Evolutionary conservation across 2,329 filamentous ascomycete species (phyloP), one percentile per base, ranked within the genome.

Genomic region (Ceratocystis alfenasii): DNA sequence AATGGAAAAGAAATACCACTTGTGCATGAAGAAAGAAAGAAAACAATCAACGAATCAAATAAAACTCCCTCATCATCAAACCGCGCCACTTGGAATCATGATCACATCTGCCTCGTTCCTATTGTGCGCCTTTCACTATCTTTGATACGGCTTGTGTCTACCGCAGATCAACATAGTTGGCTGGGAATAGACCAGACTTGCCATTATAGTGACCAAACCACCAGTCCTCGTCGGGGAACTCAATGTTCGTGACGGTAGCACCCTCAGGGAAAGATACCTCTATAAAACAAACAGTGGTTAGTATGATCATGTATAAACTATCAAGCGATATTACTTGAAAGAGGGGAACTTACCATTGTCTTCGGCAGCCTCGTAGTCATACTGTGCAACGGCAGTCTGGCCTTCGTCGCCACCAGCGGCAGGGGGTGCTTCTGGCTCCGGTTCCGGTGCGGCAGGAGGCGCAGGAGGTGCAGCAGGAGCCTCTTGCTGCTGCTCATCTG

Each of bases 181-280:
- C 82, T 12, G 86, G 86, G 83, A 99, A 99, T 59, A 99, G 81
- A 68, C 94, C 94, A 36, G 83, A 83, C 67, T 87, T 83, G 63
- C 91, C 91, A 30, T 86, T 81, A 75, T 88, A 95, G 72, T 89
- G 85, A 67, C 94, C 94, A 71, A 93, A 88, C 94, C 94, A 99
- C 94, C 94, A 99, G 74, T 99, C 94, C 70, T 97, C 93, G 72
- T 97, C 94, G 1, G 94, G 94, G 76, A 97, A 97, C 78, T 96
- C 90, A 69, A 99, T 79, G 72, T 88, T 83, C 33, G 83, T 88
- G 71, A 99, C 87, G 69, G 80, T 90, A 48, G 89, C 93, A 36
- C 88, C 87, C 72, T 99, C 94, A 2, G 90, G 90, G 78, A 99
- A 99, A 74, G 87, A 91, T 69, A 85, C 73, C 71, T 85, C 83